These are phyloP conservation scores for Xerocomus brunneocitrinus DNA, from an alignment of 768 basidiomycete species.

Conservation along the genomic window DNA sequence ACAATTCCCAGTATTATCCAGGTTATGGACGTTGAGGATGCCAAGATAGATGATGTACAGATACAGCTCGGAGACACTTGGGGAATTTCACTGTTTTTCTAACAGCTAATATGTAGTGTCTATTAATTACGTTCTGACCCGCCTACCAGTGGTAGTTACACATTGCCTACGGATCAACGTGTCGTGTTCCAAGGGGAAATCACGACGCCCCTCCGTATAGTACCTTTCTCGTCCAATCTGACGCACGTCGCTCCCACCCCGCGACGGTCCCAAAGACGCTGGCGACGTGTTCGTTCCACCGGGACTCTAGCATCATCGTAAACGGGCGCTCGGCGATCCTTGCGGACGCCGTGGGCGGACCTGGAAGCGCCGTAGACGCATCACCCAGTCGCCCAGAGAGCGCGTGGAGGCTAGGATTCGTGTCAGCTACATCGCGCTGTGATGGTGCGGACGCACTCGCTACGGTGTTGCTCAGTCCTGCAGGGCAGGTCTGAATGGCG, in stretches of 20 bases:
- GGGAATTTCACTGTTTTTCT: not conserved
- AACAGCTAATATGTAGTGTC: not conserved
- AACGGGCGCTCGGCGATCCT: slow-evolving; percentile 48
- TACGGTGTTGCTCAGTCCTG: slow-evolving; percentile 52
- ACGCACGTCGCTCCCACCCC: slow-evolving; percentile 43
- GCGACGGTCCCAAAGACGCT: slow-evolving; percentile 40
- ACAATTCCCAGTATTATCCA: slow-evolving; percentile 27
- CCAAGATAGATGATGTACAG: not conserved
- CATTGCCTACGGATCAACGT: too few relatives aligned
- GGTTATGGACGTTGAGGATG: slow-evolving; percentile 26
- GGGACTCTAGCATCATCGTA: slow-evolving; percentile 43
- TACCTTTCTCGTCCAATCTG: slow-evolving; percentile 43
- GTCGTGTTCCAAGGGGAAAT: not conserved
- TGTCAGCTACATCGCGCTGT: not conserved
- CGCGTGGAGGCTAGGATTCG: slow-evolving; percentile 38
- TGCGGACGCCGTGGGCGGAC: slow-evolving; percentile 53
- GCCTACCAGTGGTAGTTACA: too few relatives aligned
- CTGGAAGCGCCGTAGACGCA: slow-evolving; percentile 42
- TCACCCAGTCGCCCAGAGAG: slow-evolving; percentile 50
- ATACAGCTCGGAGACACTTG: not conserved
- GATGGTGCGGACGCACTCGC: slow-evolving; percentile 43
- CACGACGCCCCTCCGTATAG: slow-evolving; percentile 34
- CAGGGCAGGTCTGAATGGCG: not conserved
- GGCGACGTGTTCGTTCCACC: slow-evolving; percentile 58
- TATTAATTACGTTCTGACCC: too few relatives aligned